Evolutionary conservation across 257 asterid species (phyloP).

Genomic region (Catharanthus roseus): DNA sequence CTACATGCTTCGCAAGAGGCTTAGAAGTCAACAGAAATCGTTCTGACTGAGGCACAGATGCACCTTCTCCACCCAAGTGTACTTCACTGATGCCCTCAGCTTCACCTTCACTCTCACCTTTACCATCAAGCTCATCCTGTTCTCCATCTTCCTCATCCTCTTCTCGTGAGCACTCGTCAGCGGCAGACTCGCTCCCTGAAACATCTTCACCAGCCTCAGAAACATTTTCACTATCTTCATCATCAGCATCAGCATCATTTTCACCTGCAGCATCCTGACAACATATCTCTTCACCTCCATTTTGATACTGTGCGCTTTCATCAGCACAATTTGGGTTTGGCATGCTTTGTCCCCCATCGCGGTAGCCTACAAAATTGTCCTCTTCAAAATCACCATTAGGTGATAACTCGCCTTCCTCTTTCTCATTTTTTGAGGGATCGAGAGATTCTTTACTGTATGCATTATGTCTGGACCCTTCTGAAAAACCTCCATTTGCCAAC

Average conservation of each 20-base stretch:
- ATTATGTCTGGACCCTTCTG: conserved; percentile 41
- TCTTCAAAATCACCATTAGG: conserved; percentile 77
- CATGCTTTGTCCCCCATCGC: conserved; percentile 36
- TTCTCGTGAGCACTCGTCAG: conserved; percentile 78
- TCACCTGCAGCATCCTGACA: conserved; percentile 62
- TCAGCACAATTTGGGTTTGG: conserved; percentile 33
- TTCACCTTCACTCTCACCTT: conserved; percentile 96
- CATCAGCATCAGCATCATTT: conserved; percentile 77
- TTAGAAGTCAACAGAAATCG: conserved; percentile 53
- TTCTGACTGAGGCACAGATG: conserved; percentile 52
- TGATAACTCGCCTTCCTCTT: conserved; percentile 92
- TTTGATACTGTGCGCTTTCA: conserved; percentile 45
- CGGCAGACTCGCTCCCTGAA: conserved; percentile 92
- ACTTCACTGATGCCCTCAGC: conserved; percentile 73
- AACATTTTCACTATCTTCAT: conserved; percentile 77
- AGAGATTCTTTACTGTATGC: conserved; percentile 40
- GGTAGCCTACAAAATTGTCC: conserved; percentile 64
- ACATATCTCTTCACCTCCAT: conserved; percentile 37
- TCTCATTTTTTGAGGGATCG: conserved; percentile 73
- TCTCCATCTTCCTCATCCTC: conserved; percentile 74
- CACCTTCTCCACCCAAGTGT: conserved; percentile 60
- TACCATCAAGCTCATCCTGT: conserved; percentile 68
- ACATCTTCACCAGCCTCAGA: conserved; percentile 84
- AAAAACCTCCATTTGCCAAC: conserved; percentile 44
- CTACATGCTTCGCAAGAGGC: conserved; percentile 72